These are phyloP conservation scores for Aureobasidium mangrovei DNA, from an alignment of 2,329 filamentous ascomycete species.

Conservation along the genomic window DNA sequence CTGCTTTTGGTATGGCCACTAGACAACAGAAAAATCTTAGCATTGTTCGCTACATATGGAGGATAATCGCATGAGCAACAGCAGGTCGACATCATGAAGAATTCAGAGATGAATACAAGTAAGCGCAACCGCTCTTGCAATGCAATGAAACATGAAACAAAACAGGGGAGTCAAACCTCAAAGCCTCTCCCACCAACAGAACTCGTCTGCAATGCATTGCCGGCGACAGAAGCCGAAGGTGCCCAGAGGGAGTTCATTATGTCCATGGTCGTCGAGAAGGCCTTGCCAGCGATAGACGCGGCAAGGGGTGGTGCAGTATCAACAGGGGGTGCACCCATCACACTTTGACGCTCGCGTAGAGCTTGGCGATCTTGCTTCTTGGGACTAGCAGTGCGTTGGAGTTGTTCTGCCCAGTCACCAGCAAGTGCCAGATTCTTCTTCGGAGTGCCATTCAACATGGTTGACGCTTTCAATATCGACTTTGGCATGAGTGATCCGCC, in stretches of 20 bases:
- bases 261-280: constrained; percentile 84
- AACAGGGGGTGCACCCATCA: constrained; percentile 33
- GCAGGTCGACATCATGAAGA: background rate
- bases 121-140: background rate
- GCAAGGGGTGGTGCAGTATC: constrained; percentile 22
- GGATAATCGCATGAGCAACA: background rate
- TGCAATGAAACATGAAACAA: background rate
- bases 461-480: constrained; percentile 40
- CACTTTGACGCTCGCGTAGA: constrained; percentile 56
- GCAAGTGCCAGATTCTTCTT: constrained; percentile 50
- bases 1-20: constrained; percentile 84
- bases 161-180: constrained; percentile 69
- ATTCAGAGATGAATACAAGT: background rate
- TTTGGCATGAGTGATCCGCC: constrained; percentile 32
- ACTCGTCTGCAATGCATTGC: constrained; percentile 41
- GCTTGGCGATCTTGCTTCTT: constrained; percentile 80
- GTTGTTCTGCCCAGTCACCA: constrained; percentile 87
- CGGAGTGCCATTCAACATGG: constrained; percentile 39
- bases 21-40: constrained; percentile 32
- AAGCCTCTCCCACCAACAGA: constrained; percentile 55
- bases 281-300: constrained; percentile 33
- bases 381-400: constrained; percentile 88
- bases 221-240: constrained; percentile 51
- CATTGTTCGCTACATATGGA: constrained; percentile 27
- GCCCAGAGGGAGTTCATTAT: constrained; percentile 92